Base-by-base conservation (phyloP, 2,329 filamentous ascomycete genomes). In the Beauveria bassiana region DNA sequence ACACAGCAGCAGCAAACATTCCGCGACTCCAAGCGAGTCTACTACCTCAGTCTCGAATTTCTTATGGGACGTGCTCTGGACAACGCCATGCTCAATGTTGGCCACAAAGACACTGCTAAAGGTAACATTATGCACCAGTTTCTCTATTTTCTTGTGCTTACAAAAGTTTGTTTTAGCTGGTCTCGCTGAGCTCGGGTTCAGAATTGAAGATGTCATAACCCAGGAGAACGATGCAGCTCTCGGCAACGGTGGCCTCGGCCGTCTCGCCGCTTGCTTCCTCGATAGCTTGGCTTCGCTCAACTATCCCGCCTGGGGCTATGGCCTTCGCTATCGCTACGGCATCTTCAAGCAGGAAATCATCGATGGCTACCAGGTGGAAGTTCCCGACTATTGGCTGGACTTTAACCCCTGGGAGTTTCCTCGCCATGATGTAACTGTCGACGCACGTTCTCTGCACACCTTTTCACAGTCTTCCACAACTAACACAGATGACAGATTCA, bases 301-400 rank as follows among this genome's bases (percentile, higher is more conserved):
- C 79, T 97, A 89, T 74, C 91, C 95, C 10, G 95, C 95, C 22
- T 99, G 95, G 95, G 95, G 95, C 42, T 99, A 99, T 70, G 95
- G 93, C 61, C 79, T 99, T 67, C 86, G 95, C 70, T 99, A 99
- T 79, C 84, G 92, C 74, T 98, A 98, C 73, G 90, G 90, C 72
- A 99, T 99, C 74, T 99, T 99, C 86, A 98, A 98, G 80, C 95
- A 99, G 79, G 95, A 98, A 79, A 98, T 99, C 69, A 87, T 97
- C 63, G 90, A 98, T 70, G 95, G 95, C 62, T 99, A 97, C 74
- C 95, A 99, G 76, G 92, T 99, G 66, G 95, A 99, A 72, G 90
- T 98, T 63, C 95, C 95, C 22, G 95, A 99, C 74, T 98, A 99
- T 78, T 99, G 95, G 95, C 85, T 99, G 59, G 95, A 98, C 73